Evolutionary conservation across 495 filamentous ascomycete species (phyloP), one percentile per base, ranked within the genome.

Genomic region (Cudoniella acicularis): DNA sequence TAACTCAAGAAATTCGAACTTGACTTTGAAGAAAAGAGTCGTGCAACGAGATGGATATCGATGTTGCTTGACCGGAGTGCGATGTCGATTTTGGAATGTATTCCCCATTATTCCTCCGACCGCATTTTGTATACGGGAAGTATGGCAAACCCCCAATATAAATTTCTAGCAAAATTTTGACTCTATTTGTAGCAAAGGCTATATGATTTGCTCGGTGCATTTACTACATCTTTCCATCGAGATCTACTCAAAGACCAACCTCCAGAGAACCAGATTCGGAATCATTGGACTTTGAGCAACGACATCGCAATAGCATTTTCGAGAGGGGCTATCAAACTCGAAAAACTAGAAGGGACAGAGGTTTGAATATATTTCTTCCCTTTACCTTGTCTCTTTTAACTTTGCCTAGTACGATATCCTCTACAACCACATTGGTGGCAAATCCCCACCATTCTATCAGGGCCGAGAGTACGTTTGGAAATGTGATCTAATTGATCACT

Each of bases 341-440:
- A 52, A 52, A 27, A 10, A 10, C 23, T 22, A 10, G 23, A 10
- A 10, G 49, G 23, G 18, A 52, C 18, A 9, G n/a, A 41, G n/a
- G 36, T 41, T 9, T 9, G n/a, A 9, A 41, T n/a, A n/a, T 41
- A 9, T 41, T 9, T 41, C 18, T 24, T 3, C 18, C 17, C 10
- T 22, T 52, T 23, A 4, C 10, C 9, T 8, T 52, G 26, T 3
- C 49, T 52, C 26, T 26, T 10, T 22, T 26, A 26, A 27, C 10
- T 18, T 8, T 10, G 10, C 4, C 11, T 26, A 52, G 49, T 52
- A 52, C 23, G 49, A 52, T 8, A 52, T 52, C 17, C 23, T 52
- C 49, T 52, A 52, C 49, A 52, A 52, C 49, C 21, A 52, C 18
- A 52, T 52, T 23, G 49, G 49, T 3, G 23, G 18, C 49, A 4